Evolutionary conservation across 805 yeast genomes (phyloP).

Genomic region (Metschnikowia cubensis): DNA sequence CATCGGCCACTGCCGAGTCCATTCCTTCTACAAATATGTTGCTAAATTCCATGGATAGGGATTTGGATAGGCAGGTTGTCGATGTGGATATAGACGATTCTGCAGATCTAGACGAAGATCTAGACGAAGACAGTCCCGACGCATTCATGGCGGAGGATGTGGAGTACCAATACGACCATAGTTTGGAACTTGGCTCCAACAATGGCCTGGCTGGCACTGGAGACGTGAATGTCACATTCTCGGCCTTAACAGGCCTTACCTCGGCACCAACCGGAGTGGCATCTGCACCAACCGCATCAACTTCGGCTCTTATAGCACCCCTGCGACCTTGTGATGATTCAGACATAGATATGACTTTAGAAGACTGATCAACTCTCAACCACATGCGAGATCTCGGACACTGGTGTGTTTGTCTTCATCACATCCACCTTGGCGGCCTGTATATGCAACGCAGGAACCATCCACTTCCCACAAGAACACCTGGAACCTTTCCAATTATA

Average conservation of each 20-base stretch:
- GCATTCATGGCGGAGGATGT: constrained; percentile 48
- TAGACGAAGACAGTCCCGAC: constrained; percentile 36
- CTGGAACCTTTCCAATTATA: constrained; percentile 93
- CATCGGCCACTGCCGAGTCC: background rate
- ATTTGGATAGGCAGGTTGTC: constrained; percentile 17
- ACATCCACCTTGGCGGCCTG: constrained; percentile 80
- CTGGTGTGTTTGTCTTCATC: constrained; percentile 22
- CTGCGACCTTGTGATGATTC: constrained; percentile 26
- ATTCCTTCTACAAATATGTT: background rate
- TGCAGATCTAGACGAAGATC: constrained; percentile 17
- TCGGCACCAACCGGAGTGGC: background rate
- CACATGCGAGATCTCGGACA: background rate
- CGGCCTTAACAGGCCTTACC: constrained; percentile 7
- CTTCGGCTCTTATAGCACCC: constrained; percentile 17
- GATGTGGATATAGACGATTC: constrained; percentile 23
- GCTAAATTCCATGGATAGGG: constrained; percentile 9
- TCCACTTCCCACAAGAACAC: constrained; percentile 95
- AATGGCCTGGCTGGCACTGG: constrained; percentile 8
- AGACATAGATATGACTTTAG: constrained; percentile 44
- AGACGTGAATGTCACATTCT: constrained; percentile 8
- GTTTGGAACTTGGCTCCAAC: constrained; percentile 11
- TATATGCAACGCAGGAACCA: constrained; percentile 84
- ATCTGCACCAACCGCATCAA: constrained; percentile 2
- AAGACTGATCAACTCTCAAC: constrained; percentile 19
- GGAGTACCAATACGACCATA: constrained; percentile 42